A percentile compares a stretch with the other conserved stretches of the same genome.
phyloP scores from a whole-genome alignment of 805 yeast genomes.

The Saccharomyces paradoxus region DNA sequence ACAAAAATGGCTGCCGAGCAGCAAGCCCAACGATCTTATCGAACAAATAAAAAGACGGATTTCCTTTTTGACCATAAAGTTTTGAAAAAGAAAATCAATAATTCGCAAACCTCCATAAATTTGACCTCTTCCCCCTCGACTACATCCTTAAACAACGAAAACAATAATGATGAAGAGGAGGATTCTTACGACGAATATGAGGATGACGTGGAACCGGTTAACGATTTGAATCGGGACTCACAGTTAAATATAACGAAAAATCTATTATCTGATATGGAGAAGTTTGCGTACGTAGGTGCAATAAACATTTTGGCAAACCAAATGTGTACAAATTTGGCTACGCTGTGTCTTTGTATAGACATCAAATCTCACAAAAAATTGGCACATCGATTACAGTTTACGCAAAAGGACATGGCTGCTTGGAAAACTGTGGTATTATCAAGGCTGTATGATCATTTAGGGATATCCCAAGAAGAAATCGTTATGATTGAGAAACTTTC shows the following conservation, averaged over 20 bases:
- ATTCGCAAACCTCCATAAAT: conserved; percentile 8
- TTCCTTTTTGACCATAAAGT: conserved; percentile 40
- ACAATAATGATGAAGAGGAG: conserved; percentile 22
- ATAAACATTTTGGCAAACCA: conserved; percentile 67
- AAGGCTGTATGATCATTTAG: conserved; percentile 72
- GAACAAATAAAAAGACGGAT: conserved; percentile 47
- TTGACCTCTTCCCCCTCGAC: conserved; percentile 2
- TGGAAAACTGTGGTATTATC: conserved; percentile 75
- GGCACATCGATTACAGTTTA: conserved; percentile 50
- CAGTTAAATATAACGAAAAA: conserved; percentile 75
- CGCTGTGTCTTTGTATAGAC: conserved; percentile 43
- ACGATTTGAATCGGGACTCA: conserved; percentile 31
- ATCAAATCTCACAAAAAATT: conserved; percentile 39
- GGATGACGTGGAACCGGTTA: conserved; percentile 28
- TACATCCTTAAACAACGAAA: conserved; percentile 4
- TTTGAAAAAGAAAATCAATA: conserved; percentile 16
- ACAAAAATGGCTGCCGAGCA: conserved; percentile 83
- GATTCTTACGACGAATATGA: conserved; percentile 34
- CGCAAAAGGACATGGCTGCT: conserved; percentile 71
- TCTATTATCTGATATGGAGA: conserved; percentile 74
- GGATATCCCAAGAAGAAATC: conserved; percentile 66
- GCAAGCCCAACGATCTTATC: conserved; percentile 66
- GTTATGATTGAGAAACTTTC: conserved; percentile 82
- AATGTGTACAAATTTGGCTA: conserved; percentile 74
- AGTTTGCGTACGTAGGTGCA: conserved; percentile 85